Percentiles rank a stretch among this genome's conserved stretches.
phyloP scores from a whole-genome alignment of 2,329 filamentous ascomycete species.

The Furcasterigmium sp. region DNA sequence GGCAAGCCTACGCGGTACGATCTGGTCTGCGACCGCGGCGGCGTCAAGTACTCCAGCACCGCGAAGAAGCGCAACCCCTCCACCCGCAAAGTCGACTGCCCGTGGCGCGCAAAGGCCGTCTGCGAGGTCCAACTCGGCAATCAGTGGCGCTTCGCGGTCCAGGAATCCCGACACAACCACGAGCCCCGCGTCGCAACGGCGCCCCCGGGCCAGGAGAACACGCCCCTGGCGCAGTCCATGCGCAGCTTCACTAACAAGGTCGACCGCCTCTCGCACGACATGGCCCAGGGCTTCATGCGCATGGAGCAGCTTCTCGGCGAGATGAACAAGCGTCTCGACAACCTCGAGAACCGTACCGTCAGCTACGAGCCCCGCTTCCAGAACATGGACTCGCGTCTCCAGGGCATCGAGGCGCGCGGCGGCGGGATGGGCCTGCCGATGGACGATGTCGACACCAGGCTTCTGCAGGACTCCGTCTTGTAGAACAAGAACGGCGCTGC shows the following conservation, averaged over 20 bases:
- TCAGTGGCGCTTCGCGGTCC: slow-evolving; percentile 59
- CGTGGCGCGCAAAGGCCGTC: slow-evolving; percentile 58
- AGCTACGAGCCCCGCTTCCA: slow-evolving; percentile 40
- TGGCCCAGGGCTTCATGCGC: slow-evolving; percentile 45
- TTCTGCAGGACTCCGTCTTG: slow-evolving; percentile 38
- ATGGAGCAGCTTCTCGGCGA: slow-evolving; percentile 45
- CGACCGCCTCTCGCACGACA: slow-evolving; percentile 53
- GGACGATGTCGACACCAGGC: slow-evolving; percentile 37
- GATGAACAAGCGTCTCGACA: slow-evolving; percentile 51
- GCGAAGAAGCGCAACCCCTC: slow-evolving; percentile 61
- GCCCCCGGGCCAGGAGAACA: slow-evolving; percentile 50
- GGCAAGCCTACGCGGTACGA: slow-evolving; percentile 59
- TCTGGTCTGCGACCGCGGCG: slow-evolving; percentile 57
- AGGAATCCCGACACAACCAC: slow-evolving; percentile 57
- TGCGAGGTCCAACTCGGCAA: slow-evolving; percentile 58
- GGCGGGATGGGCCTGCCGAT: slow-evolving; percentile 23
- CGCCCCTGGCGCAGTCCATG: slow-evolving; percentile 51
- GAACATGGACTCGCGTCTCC: slow-evolving; percentile 34
- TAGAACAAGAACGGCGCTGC: slow-evolving; percentile 20
- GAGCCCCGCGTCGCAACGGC: slow-evolving; percentile 51
- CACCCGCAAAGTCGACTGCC: slow-evolving; percentile 59
- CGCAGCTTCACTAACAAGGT: slow-evolving; percentile 55
- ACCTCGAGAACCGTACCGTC: slow-evolving; percentile 40
- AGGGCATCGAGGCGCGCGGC: slow-evolving; percentile 29
- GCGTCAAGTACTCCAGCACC: slow-evolving; percentile 60